phyloP scores from a whole-genome alignment of 164 flowering plant genomes.

The Piper longum region DNA sequence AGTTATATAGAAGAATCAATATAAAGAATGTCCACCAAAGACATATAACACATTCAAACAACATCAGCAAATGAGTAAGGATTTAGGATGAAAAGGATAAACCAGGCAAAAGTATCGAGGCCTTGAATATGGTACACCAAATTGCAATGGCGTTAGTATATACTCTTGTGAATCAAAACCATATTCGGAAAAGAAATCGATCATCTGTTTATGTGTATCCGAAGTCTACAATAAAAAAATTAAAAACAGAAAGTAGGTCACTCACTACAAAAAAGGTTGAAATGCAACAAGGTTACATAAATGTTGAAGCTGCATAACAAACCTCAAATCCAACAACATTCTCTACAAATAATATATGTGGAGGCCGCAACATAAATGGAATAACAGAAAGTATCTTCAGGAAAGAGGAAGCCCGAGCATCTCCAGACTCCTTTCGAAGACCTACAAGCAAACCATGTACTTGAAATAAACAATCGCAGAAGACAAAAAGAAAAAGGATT shows the following conservation, averaged over 20 bases:
- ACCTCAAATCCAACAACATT: slow-evolving; percentile 99
- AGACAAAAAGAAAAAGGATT: not conserved
- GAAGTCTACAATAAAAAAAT: slow-evolving; percentile 44
- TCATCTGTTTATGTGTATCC: slow-evolving; percentile 69
- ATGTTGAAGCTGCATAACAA: not conserved
- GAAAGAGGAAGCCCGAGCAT: slow-evolving; percentile 90
- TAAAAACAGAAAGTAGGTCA: not conserved
- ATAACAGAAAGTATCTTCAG: slow-evolving; percentile 76
- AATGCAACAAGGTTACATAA: not conserved
- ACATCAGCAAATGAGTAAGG: not conserved
- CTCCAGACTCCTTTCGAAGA: slow-evolving; percentile 79
- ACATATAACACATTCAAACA: not conserved
- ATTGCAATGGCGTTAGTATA: slow-evolving; percentile 81
- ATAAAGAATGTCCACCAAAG: not conserved
- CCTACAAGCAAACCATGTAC: slow-evolving; percentile 26
- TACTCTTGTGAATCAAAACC: slow-evolving; percentile 65
- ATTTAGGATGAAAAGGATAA: not conserved
- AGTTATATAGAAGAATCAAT: not conserved
- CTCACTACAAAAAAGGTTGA: not conserved
- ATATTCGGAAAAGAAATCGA: slow-evolving; percentile 37
- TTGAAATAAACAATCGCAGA: not conserved
- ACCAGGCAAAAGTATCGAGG: slow-evolving; percentile 98
- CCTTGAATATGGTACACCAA: slow-evolving; percentile 91
- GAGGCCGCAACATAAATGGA: slow-evolving; percentile 39
- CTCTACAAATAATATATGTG: slow-evolving; percentile 74